Evolutionary conservation across 1,139 yeast species (phyloP).

Genomic region (Candida smagusa): DNA sequence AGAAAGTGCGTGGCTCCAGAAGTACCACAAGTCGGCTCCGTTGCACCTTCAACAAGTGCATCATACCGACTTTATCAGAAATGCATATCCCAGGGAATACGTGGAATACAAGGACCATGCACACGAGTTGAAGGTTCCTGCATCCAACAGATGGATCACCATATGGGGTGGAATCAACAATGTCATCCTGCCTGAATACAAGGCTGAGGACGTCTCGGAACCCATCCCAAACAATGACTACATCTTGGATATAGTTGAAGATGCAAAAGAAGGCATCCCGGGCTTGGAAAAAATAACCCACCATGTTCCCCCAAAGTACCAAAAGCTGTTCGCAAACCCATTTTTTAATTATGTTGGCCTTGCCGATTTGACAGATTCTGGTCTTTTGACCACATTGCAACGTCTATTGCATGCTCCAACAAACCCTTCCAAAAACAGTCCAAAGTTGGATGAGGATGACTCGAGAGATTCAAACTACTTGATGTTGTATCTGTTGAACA

Average conservation of each 20-base stretch:
- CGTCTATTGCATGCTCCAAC: constrained; percentile 43
- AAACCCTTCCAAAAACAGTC: constrained; percentile 38
- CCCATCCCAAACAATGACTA: constrained; percentile 3
- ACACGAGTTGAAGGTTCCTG: constrained; percentile 28
- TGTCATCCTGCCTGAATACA: constrained; percentile 14
- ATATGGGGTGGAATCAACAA: constrained; percentile 37
- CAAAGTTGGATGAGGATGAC: constrained; percentile 31
- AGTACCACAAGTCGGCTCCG: constrained; percentile 26
- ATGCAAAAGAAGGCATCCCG: constrained; percentile 1
- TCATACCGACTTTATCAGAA: constrained; percentile 40
- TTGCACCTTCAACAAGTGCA: constrained; percentile 24
- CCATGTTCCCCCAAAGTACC: constrained; percentile 10
- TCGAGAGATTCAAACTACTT: constrained; percentile 30
- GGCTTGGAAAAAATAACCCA: constrained; percentile 3
- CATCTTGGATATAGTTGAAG: constrained; percentile 1
- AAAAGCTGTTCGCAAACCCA: constrained; percentile 27
- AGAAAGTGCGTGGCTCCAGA: constrained; percentile 13
- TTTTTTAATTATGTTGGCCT: constrained; percentile 36
- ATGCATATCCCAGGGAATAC: constrained; percentile 40
- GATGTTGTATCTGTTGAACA: constrained; percentile 34
- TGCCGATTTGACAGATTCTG: constrained; percentile 41
- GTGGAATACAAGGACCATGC: constrained; percentile 31
- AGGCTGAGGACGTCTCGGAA: constrained; percentile 4
- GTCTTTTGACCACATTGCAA: constrained; percentile 42
- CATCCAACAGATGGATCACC: constrained; percentile 43